Conservation (phyloP, 2,329 filamentous ascomycete species). For the Thyridium curvatum region DNA sequence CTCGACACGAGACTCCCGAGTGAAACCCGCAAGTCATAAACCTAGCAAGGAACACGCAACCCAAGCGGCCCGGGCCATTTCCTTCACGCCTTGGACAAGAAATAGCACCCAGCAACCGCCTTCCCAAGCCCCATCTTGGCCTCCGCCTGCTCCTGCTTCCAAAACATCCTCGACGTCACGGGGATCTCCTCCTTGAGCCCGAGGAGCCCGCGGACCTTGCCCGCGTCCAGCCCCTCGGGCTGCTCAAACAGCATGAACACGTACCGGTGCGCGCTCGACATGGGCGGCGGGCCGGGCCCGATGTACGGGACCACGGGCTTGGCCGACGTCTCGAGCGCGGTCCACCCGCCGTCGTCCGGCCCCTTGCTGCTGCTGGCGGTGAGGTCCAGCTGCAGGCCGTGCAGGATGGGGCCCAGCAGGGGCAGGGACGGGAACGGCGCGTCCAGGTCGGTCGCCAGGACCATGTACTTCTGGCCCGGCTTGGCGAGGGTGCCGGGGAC, state of each 20-base stretch:
- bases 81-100: slow-evolving; percentile 6
- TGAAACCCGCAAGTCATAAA: no score
- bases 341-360: slow-evolving; percentile 1
- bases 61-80: no score
- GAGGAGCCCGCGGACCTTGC: slow-evolving; percentile 19
- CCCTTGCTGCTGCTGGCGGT: slow-evolving; percentile 8
- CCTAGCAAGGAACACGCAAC: no score
- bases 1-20: no score
- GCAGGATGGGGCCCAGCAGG: slow-evolving; percentile 36
- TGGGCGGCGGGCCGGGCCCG: slow-evolving; percentile 7
- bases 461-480: slow-evolving; percentile 23
- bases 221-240: slow-evolving; percentile 7
- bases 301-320: slow-evolving; percentile 3
- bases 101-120: slow-evolving; percentile 16
- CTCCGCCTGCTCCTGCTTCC: slow-evolving; percentile 32
- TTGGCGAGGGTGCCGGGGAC: neutral
- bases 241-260: slow-evolving; percentile 11
- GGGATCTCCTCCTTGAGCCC: slow-evolving; percentile 26
- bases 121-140: slow-evolving; percentile 13
- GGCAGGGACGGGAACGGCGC: slow-evolving; percentile 34
- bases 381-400: slow-evolving; percentile 38
- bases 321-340: neutral
- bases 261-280: slow-evolving; percentile 9
- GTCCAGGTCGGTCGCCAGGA: slow-evolving; percentile 38
- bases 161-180: slow-evolving; percentile 30